Evolutionary conservation across 805 yeast genomes (phyloP), one percentile per base, ranked within the genome.

Genomic region (Cyberlindnera sargentensis): DNA sequence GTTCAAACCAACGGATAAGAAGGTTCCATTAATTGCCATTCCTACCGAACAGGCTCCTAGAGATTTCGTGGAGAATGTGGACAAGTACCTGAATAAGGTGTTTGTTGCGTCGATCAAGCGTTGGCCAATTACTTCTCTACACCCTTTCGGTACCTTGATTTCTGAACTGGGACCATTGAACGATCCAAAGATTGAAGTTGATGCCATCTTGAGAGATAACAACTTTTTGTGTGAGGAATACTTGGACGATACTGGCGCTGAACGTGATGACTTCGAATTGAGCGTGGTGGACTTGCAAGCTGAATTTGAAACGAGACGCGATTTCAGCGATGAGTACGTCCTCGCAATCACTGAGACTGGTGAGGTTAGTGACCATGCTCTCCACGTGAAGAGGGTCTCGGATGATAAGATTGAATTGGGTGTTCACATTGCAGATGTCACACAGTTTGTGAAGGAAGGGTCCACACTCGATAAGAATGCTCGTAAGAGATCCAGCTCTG

Each of bases 51-150:
- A 93, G 63, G 99, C 96, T 0, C 99, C 99, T 31, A 78, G 75
- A 46, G 98, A 91, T 63, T 91, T 93, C 65, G 90, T 93, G 36
- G 96, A 89, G 53, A 89, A 88, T 54, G 95, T 89, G 51, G 95
- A 85, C 44, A 73, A 72, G 41, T 93, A 93, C 57, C 73, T 85
- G 0, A 79, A 86, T 59, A 85, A 82, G 55, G 67, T 90, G 41
- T 93, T 91, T 60, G 91, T 93, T 48, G 97, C 98, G 0, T 84
- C 95, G 1, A 91, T 93, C 58, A 93, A 93, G 63, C 82, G 99
- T 64, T 93, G 99, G 99, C 99, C 99, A 58, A 93, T 93, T 64
- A 93, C 99, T 8, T 91, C 98, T 0, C 74, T 93, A 63, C 99
- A 93, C 70, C 99, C 99, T 5, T 93, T 93, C 60, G 99, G 99